These are phyloP conservation scores for Allium sativum DNA, from an alignment of 106 monocot genomes.

Conservation along the genomic window DNA sequence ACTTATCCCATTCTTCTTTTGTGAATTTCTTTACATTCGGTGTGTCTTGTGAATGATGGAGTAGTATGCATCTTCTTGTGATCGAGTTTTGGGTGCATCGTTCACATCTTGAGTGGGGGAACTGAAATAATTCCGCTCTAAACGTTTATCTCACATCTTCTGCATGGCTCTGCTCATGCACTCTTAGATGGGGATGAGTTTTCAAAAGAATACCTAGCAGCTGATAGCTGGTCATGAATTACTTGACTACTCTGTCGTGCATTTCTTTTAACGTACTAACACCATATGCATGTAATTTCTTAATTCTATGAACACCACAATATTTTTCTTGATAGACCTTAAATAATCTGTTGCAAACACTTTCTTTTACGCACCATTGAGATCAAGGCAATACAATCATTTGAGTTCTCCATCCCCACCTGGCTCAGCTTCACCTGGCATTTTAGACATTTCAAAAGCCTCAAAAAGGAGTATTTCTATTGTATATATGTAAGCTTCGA, in stretches of 20 bases:
- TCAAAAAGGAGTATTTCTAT: no score
- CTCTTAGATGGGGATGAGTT: conserved; percentile 10
- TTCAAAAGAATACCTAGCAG: conserved; percentile 1
- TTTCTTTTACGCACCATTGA: no score
- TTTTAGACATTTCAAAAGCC: no score
- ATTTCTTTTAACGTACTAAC: no score
- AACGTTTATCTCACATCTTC: conserved; percentile 8
- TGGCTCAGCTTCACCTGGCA: no score
- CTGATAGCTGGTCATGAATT: conserved; percentile 1
- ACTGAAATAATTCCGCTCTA: conserved; percentile 7
- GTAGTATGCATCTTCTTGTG: conserved; percentile 26
- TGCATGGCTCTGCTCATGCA: not conserved
- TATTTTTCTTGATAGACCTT: no score
- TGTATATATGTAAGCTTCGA: no score
- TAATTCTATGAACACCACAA: no score
- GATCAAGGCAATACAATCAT: no score
- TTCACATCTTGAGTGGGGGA: conserved; percentile 18
- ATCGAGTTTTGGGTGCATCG: conserved; percentile 12
- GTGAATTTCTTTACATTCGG: conserved; percentile 62
- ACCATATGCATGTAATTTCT: no score
- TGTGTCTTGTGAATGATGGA: conserved; percentile 64
- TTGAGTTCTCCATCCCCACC: no score
- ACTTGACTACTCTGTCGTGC: not conserved
- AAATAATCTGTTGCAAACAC: no score
- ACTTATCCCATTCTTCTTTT: conserved; percentile 68